Evolutionary conservation across 495 filamentous ascomycete species (phyloP).

Genomic region (Apiosordaria backusii): DNA sequence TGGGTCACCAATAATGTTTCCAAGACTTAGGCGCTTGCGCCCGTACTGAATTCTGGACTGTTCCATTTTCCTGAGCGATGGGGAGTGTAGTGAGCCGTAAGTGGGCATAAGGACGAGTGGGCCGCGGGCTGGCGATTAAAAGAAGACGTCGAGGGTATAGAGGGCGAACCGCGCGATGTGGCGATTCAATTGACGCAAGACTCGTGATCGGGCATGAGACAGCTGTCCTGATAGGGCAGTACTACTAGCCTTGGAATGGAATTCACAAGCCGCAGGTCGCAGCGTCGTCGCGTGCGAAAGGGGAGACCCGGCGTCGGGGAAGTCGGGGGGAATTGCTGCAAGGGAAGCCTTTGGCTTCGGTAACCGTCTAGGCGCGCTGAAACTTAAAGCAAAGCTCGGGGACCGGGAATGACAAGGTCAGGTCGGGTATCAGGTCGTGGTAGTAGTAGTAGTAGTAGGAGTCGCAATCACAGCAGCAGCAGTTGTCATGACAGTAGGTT

Average conservation of each 20-base stretch:
- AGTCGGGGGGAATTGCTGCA: not conserved
- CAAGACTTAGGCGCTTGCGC: constrained; percentile 63
- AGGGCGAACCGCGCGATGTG: constrained; percentile 20
- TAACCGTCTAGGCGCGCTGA: not conserved
- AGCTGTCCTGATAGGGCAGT: constrained; percentile 16
- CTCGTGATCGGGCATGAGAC: constrained; percentile 19
- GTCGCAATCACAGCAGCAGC: not conserved
- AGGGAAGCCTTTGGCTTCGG: not conserved
- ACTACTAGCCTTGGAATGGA: constrained; percentile 5
- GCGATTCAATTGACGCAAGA: constrained; percentile 29
- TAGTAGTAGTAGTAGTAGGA: not conserved
- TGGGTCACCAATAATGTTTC: constrained; percentile 91
- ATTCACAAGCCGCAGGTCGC: constrained; percentile 3
- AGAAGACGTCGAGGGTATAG: not conserved
- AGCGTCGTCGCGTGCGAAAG: not conserved
- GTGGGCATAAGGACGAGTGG: constrained; percentile 57
- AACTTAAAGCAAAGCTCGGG: not conserved
- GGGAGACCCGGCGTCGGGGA: not conserved
- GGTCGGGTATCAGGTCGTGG: not conserved
- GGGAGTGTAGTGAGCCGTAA: constrained; percentile 69
- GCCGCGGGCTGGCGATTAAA: constrained; percentile 17
- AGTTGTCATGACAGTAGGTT: not conserved
- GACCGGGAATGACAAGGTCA: not conserved
- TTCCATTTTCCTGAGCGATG: constrained; percentile 82
- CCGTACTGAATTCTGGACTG: constrained; percentile 53